phyloP scores from a whole-genome alignment of 169 alveolate genomes.

The Plasmodium sp. region DNA sequence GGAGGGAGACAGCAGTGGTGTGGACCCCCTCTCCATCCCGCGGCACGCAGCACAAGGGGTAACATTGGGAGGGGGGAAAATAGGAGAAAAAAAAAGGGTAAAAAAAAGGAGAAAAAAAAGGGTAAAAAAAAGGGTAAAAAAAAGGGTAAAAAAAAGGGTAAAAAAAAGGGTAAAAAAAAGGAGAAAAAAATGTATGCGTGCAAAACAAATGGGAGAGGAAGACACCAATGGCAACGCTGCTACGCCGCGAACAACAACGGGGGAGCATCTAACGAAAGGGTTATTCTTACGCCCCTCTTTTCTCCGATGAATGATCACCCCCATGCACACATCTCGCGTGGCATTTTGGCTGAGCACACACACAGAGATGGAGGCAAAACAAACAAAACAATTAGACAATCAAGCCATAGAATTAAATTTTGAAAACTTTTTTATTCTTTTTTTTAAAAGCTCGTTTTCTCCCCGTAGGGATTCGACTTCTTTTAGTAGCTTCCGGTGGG shows the following conservation, averaged over 20 bases:
- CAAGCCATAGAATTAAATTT: background rate
- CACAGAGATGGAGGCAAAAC: background rate
- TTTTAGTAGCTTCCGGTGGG: constrained; percentile 9
- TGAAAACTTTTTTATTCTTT: constrained; percentile 54
- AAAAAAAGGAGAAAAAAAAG: too few relatives aligned
- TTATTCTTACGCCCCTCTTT: background rate
- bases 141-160: too few relatives aligned
- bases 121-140: too few relatives aligned
- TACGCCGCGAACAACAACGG: background rate
- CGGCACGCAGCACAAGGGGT: background rate
- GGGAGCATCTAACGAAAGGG: background rate
- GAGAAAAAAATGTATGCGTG: background rate
- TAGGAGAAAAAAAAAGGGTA: too few relatives aligned
- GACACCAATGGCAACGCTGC: too few relatives aligned
- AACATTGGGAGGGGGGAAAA: background rate
- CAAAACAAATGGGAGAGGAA: background rate
- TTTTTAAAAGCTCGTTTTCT: constrained; percentile 57
- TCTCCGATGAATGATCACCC: background rate
- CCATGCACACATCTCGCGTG: background rate
- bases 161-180: too few relatives aligned
- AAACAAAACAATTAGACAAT: background rate
- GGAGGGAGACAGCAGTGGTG: background rate
- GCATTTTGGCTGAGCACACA: background rate
- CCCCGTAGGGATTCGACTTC: constrained; percentile 27
- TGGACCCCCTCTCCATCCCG: background rate